Percentiles rank a stretch among this genome's conserved stretches.
These are phyloP conservation scores for Lepidium didymum DNA, from an alignment of 345 rosid genomes.

Conservation along the genomic window DNA sequence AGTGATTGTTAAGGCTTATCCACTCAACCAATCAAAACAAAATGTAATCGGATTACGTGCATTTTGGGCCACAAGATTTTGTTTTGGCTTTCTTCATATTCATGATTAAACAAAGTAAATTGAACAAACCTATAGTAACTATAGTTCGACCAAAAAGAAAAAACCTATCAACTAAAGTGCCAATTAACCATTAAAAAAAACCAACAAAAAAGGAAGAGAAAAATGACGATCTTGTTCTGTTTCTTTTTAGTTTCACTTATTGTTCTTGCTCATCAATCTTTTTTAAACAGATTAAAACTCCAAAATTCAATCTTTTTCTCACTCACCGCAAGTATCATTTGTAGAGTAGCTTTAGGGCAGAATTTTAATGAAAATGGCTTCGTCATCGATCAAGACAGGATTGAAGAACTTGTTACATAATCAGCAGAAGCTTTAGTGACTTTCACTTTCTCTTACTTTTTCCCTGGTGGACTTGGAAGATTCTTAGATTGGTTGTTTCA, in stretches of 20 bases:
- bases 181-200: not conserved
- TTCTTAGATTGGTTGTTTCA: constrained; percentile 35
- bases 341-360: constrained; percentile 39
- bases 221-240: constrained; percentile 21
- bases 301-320: constrained; percentile 16
- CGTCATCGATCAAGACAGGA: constrained; percentile 13
- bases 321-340: constrained; percentile 28
- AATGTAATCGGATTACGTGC: not conserved
- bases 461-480: constrained; percentile 35
- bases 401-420: constrained; percentile 30
- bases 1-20: not conserved
- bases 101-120: not conserved
- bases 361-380: constrained; percentile 24
- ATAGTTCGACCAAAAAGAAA: not conserved
- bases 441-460: constrained; percentile 36
- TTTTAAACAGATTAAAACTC: not conserved
- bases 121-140: not conserved
- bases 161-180: not conserved
- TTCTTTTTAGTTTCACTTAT: constrained; percentile 1
- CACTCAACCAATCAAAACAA: not conserved
- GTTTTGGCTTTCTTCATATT: not conserved
- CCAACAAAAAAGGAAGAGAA: not conserved
- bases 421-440: constrained; percentile 23
- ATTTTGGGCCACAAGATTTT: not conserved
- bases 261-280: not conserved